A percentile compares a stretch with the other conserved stretches of the same genome.
Evolutionary conservation across 163 green algal species (phyloP).

Genomic region (Botryococcus braunii): DNA sequence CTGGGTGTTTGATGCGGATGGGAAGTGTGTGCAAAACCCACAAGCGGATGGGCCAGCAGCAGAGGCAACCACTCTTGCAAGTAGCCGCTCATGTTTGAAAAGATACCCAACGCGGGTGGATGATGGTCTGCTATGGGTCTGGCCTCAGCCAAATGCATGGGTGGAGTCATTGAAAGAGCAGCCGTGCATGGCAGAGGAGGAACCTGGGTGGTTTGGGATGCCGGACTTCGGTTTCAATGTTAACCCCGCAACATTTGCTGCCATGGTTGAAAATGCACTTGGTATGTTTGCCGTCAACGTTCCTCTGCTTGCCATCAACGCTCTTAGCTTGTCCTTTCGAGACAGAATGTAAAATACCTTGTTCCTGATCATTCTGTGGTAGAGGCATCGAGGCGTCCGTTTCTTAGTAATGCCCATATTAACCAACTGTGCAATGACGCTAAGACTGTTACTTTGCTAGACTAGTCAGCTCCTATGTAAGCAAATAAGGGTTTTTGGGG

Average conservation of each 20-base stretch:
- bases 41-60: constrained; percentile 27
- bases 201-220: constrained; percentile 4
- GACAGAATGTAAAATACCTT: background rate
- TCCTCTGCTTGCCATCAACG: no score
- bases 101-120: constrained; percentile 22
- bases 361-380: constrained; percentile 11
- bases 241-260: background rate
- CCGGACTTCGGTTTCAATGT: background rate
- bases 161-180: constrained; percentile 9
- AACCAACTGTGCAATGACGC: no score
- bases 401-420: no score
- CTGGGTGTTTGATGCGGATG: constrained; percentile 30
- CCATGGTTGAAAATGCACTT: background rate
- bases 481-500: no score
- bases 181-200: background rate
- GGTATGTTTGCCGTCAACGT: no score
- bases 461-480: no score
- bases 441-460: no score
- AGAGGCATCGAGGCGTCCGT: background rate
- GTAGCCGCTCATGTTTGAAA: constrained; percentile 14
- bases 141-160: constrained; percentile 17
- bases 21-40: constrained; percentile 25
- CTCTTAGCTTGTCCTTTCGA: background rate
- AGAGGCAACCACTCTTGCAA: constrained; percentile 16
- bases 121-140: constrained; percentile 23